These are phyloP conservation scores for Didymella keratinophila DNA, from an alignment of 2,329 filamentous ascomycete genomes.

Conservation along the genomic window DNA sequence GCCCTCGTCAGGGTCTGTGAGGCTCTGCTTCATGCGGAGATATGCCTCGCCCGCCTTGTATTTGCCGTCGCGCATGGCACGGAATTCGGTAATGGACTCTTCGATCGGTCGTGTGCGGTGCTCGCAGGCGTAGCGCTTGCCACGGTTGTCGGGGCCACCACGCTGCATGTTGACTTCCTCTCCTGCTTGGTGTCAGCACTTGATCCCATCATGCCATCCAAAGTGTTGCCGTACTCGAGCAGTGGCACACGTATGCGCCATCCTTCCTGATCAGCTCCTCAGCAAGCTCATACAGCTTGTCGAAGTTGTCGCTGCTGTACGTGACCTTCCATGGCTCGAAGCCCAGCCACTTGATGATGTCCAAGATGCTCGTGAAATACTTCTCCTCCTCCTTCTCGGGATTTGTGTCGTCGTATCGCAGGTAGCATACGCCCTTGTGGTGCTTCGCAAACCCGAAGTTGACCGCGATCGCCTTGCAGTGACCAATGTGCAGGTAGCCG, in stretches of 20 bases:
- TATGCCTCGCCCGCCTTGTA: conserved; percentile 86
- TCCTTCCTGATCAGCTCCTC: conserved; percentile 80
- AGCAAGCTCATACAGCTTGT: conserved; percentile 84
- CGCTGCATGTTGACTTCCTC: conserved; percentile 86
- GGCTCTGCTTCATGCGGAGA: conserved; percentile 90
- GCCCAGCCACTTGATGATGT: conserved; percentile 86
- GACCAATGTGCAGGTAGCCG: conserved; percentile 91
- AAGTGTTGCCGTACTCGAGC: conserved; percentile 60
- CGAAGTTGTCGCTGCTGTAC: conserved; percentile 89
- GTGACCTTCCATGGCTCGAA: conserved; percentile 83
- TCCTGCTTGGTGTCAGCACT: conserved; percentile 54
- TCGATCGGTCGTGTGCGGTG: conserved; percentile 79
- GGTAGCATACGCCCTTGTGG: conserved; percentile 78
- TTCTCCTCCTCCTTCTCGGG: conserved; percentile 90
- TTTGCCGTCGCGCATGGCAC: conserved; percentile 89
- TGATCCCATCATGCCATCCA: background rate
- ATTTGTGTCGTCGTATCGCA: conserved; percentile 94
- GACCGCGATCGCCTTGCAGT: conserved; percentile 93
- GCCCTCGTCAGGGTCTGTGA: conserved; percentile 66
- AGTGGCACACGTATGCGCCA: conserved; percentile 84
- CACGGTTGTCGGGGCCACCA: conserved; percentile 74
- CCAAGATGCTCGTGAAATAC: conserved; percentile 88
- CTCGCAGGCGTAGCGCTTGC: conserved; percentile 77
- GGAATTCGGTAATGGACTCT: conserved; percentile 81
- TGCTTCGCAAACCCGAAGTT: conserved; percentile 94